Evolutionary conservation across 179 eudicot species (phyloP).

Genomic region (Monotropa hypopitys): DNA sequence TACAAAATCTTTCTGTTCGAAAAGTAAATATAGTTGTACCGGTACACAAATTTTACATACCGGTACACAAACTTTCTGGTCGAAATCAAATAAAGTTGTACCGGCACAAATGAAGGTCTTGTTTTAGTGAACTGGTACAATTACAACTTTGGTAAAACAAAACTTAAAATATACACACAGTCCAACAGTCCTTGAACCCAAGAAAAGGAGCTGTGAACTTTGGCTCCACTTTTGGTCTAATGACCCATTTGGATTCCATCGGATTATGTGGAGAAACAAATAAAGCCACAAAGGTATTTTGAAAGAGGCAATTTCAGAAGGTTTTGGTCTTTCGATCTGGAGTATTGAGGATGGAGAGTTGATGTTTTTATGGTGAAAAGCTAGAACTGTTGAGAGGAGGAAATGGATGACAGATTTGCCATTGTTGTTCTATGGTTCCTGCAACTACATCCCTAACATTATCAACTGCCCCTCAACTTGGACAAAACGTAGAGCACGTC

Average conservation of each 20-base stretch:
- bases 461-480: slow-evolving; percentile 7
- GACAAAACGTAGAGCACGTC: no score
- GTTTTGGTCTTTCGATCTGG: background rate
- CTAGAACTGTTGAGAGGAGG: slow-evolving; percentile 18
- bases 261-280: background rate
- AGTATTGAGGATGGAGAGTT: background rate
- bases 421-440: background rate
- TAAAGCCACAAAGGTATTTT: slow-evolving; percentile 11
- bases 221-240: slow-evolving; percentile 57
- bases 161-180: no score
- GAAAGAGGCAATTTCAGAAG: slow-evolving; percentile 15
- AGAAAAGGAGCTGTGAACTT: slow-evolving; percentile 54
- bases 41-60: no score
- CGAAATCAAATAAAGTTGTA: no score
- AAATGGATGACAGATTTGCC: slow-evolving; percentile 24
- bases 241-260: background rate
- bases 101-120: no score
- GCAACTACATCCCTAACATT: background rate
- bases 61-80: no score
- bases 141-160: no score
- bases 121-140: no score
- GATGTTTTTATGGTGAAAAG: background rate
- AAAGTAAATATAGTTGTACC: no score
- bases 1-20: no score
- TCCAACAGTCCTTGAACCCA: slow-evolving; percentile 67